phyloP scores from a whole-genome alignment of 75 land plant genomes.

The Cunninghamia lanceolata region DNA sequence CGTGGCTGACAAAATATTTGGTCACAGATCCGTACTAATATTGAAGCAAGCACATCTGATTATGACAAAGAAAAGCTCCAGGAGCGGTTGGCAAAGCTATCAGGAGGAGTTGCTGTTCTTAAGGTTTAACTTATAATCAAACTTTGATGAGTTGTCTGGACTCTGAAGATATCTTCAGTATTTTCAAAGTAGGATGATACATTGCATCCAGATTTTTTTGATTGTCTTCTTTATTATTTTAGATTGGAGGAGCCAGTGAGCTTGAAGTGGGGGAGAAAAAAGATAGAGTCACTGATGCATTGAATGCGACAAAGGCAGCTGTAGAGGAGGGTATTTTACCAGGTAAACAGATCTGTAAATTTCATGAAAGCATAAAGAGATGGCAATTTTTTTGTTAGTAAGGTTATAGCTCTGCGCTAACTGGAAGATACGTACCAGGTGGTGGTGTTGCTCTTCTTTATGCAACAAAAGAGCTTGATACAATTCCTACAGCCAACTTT shows the following conservation, averaged over 20 bases:
- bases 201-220: slow-evolving; percentile 3
- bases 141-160: no score
- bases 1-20: not conserved
- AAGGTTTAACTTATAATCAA: slow-evolving; percentile 44
- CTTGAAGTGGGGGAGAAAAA: slow-evolving; percentile 93
- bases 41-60: slow-evolving; percentile 65
- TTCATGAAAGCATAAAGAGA: no score
- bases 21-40: slow-evolving; percentile 61
- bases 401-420: not conserved
- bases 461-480: slow-evolving; percentile 74
- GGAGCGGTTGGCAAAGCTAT: slow-evolving; percentile 81
- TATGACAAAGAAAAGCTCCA: slow-evolving; percentile 92
- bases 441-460: slow-evolving; percentile 93
- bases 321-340: slow-evolving; percentile 98
- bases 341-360: slow-evolving; percentile 33
- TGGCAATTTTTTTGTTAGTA: not conserved
- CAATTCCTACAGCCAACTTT: slow-evolving; percentile 66
- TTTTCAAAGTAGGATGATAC: slow-evolving; percentile 4
- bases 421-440: slow-evolving; percentile 31
- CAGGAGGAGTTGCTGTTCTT: slow-evolving; percentile 94
- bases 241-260: slow-evolving; percentile 99
- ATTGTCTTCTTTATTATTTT: not conserved
- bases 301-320: slow-evolving; percentile 98
- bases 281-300: slow-evolving; percentile 93
- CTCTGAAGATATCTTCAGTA: not conserved